Percentiles rank a stretch among this genome's conserved stretches.
Conservation (phyloP, 192 early-diverging fungal genomes). For the Powellomyces hirtus region DNA sequence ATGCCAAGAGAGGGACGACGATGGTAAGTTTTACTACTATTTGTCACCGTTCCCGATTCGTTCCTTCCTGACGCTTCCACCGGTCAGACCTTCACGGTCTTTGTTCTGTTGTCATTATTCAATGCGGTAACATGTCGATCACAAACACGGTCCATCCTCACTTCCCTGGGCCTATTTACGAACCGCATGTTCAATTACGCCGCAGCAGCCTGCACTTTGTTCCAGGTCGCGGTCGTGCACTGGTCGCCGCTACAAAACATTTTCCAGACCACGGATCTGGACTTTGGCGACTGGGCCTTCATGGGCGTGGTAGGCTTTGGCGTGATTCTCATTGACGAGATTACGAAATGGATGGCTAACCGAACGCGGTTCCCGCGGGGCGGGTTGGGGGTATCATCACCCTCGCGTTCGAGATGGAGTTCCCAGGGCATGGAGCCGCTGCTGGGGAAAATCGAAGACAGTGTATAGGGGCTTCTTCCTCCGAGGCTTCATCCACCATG, state of each 20-base stretch:
- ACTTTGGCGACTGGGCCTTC: constrained; percentile 68
- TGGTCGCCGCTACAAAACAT: constrained; percentile 85
- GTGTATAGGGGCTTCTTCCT: too few relatives aligned
- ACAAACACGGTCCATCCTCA: constrained; percentile 69
- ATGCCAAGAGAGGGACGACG: constrained; percentile 76
- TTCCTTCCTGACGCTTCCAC: not conserved
- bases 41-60: not conserved
- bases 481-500: too few relatives aligned
- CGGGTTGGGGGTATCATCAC: not conserved
- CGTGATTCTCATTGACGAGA: constrained; percentile 86
- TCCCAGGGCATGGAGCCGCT: not conserved
- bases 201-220: constrained; percentile 72
- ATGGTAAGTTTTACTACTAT: constrained; percentile 63
- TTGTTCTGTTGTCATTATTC: constrained; percentile 96
- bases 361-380: too few relatives aligned
- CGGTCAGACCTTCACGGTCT: constrained; percentile 87
- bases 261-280: constrained; percentile 88
- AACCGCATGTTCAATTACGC: constrained; percentile 91
- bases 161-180: constrained; percentile 75
- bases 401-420: not conserved
- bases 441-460: not conserved
- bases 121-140: constrained; percentile 92
- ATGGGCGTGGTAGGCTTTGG: constrained; percentile 67
- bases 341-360: constrained; percentile 51
- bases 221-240: constrained; percentile 87